A percentile compares a stretch with the other conserved stretches of the same genome.
These are phyloP conservation scores for Aphanomyces stellatus DNA, from an alignment of 352 stramenopile genomes.

Conservation along the genomic window DNA sequence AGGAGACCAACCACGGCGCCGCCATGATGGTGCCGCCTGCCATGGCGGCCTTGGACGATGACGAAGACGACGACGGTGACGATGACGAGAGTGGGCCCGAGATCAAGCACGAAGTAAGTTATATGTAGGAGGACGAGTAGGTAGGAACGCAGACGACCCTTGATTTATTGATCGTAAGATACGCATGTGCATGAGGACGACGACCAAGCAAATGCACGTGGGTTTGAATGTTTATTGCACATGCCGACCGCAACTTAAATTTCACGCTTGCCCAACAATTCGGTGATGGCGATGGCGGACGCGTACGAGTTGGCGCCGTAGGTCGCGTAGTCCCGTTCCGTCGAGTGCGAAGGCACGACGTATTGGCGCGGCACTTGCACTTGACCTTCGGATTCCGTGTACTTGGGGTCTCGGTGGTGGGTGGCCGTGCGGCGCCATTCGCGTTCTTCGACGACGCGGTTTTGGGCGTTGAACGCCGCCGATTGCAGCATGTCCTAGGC, in stretches of 20 bases:
- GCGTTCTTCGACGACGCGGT: neutral
- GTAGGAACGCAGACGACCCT: neutral
- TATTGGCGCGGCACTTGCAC: slow-evolving; percentile 73
- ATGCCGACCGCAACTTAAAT: slow-evolving; percentile 54
- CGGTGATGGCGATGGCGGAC: slow-evolving; percentile 71
- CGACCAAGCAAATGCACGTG: no score
- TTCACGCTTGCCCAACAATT: slow-evolving; percentile 64
- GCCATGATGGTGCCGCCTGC: neutral
- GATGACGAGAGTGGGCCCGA: neutral
- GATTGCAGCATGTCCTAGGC: slow-evolving; percentile 18
- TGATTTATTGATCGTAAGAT: slow-evolving; percentile 13
- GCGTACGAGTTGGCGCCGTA: slow-evolving; percentile 84
- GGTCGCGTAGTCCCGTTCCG: slow-evolving; percentile 57
- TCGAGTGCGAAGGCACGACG: slow-evolving; percentile 54
- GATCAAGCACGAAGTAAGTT: slow-evolving; percentile 4
- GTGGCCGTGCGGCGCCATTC: neutral
- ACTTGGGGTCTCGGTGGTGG: slow-evolving; percentile 14
- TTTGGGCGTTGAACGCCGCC: slow-evolving; percentile 4
- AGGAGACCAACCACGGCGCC: neutral
- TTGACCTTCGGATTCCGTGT: slow-evolving; percentile 25
- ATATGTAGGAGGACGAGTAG: slow-evolving; percentile 4
- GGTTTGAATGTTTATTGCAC: neutral
- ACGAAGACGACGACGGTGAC: neutral
- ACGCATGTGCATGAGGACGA: neutral
- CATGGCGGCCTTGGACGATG: no score